Base-by-base conservation (phyloP, 306 rosid species). In the Acacia crassicarpa region DNA sequence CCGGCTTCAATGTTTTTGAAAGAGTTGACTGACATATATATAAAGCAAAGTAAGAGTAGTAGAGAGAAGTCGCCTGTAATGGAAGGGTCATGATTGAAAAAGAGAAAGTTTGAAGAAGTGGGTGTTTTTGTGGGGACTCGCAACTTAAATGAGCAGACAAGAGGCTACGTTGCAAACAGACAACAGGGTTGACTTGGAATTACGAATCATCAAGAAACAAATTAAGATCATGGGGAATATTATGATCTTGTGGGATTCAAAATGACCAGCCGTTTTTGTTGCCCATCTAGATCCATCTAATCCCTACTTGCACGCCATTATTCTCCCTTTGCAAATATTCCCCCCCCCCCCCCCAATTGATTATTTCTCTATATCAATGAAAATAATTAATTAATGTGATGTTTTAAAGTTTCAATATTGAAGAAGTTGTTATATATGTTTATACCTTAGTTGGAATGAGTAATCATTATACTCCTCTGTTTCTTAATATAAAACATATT, bases 131-230 rank as follows among this genome's bases (percentile, higher is more conserved):
- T 14, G 33, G 68, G 27, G 74, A n/a, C 40, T 32, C 2, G 17
- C 7, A 61, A 59, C 8, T 54, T 54, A 20, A 23, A 38, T 22
- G 15, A 61, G 41, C 44, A 6, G 2, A 33, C 14, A 16, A 35
- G 0, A 35, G 40, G 40, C 7, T 5, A 5, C 7, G 17, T 40
- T n/a, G 58, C 75, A 71, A 71, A 25, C 6, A 44, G 75, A 71
- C 75, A 71, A 10, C 6, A 44, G 1, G 41, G 76, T 72, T 72
- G 76, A 72, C 76, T 72, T 72, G 76, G 76, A 72, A 72, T 71
- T 8, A 45, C 8, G 23, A 11, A 3, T 45, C 22, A 67, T 23
- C 41, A 19, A 70, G 38, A 25, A 23, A 23, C 67, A 23, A 25
- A 59, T n/a, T 4, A 48, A 3, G 33, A 25, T 38, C 41, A 38